Conservation (phyloP, 2,329 filamentous ascomycete species). For the Dactylellina parvicollis region DNA sequence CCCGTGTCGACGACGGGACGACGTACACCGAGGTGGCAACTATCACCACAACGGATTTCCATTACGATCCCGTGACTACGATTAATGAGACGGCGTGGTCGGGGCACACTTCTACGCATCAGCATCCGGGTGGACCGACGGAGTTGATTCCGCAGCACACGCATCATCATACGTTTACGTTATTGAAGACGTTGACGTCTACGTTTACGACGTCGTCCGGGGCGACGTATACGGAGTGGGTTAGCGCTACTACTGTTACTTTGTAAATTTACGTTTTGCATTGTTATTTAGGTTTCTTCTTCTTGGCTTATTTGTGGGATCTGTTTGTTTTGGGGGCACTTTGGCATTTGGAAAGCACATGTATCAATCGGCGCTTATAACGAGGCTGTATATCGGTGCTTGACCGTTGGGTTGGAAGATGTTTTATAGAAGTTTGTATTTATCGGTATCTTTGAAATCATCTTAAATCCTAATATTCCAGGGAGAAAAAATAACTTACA, state of each 20-base stretch:
- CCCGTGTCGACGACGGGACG: not conserved
- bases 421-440: too few relatives aligned
- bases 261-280: slow-evolving; percentile 1
- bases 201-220: not conserved
- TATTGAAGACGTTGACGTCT: slow-evolving; percentile 12
- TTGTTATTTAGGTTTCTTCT: not conserved
- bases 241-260: slow-evolving; percentile 28
- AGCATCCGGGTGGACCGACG: slow-evolving; percentile 22
- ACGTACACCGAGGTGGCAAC: slow-evolving; percentile 13
- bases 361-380: too few relatives aligned
- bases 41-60: slow-evolving; percentile 14
- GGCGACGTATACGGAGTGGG: slow-evolving; percentile 18
- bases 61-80: slow-evolving; percentile 29
- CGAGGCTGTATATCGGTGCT: too few relatives aligned
- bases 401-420: too few relatives aligned
- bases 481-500: too few relatives aligned
- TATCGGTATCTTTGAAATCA: too few relatives aligned
- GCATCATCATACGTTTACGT: slow-evolving; percentile 40
- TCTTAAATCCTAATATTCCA: too few relatives aligned
- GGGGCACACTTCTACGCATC: slow-evolving; percentile 15
- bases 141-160: slow-evolving; percentile 28
- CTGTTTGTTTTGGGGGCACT: too few relatives aligned
- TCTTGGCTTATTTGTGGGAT: too few relatives aligned
- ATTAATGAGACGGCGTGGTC: slow-evolving; percentile 17
- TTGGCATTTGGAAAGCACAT: too few relatives aligned